Conservation (phyloP, 345 rosid species). For the Eucalyptus marginata region DNA sequence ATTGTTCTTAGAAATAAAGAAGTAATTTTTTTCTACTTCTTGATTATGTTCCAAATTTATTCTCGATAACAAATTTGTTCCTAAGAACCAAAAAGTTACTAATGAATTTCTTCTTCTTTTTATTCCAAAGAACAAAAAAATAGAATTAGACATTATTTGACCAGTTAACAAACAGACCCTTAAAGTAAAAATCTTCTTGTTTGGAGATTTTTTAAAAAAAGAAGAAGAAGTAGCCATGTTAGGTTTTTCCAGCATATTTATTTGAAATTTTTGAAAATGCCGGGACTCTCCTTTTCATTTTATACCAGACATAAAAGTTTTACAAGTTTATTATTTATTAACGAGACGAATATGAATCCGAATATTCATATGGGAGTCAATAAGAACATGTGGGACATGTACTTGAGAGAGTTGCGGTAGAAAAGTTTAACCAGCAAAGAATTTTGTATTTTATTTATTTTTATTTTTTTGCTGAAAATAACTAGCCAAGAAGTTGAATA, state of each 20-base stretch:
- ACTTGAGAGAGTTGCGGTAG: background rate
- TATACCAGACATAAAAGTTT: background rate
- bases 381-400: background rate
- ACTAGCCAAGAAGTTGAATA: background rate
- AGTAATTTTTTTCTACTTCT: rapidly evolving
- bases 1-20: no score
- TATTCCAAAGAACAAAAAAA: no score
- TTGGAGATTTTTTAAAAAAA: background rate
- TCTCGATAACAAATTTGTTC: no score
- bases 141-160: no score
- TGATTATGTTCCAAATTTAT: no score
- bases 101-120: no score
- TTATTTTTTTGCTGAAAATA: background rate
- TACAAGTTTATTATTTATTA: no score
- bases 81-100: no score
- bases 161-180: rapidly evolving
- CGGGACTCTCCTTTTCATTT: background rate
- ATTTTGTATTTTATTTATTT: no score
- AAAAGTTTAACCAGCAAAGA: background rate
- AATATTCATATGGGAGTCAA: background rate
- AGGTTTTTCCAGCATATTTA: background rate
- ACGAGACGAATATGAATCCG: background rate
- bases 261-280: background rate
- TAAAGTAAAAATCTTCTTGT: no score
- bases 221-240: background rate